Evolutionary conservation across 495 filamentous ascomycete genomes (phyloP), one percentile per base, ranked within the genome.

Genomic region (Aspergillus wentii): DNA sequence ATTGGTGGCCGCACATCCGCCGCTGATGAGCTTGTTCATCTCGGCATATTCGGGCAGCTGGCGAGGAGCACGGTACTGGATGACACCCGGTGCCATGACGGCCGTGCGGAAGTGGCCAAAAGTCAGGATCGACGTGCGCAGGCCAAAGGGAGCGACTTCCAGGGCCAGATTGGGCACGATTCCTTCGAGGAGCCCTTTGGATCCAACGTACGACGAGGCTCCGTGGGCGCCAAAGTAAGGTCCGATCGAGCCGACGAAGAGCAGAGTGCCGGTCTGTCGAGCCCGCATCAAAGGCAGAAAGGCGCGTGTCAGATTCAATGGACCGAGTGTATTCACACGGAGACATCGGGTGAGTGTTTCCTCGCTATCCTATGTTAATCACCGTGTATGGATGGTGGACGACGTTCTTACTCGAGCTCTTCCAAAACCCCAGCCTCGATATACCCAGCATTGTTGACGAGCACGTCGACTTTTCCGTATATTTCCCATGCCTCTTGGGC

Each of bases 361-460:
- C 8, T 42, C 40, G 17, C 40, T 42, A 23, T 15, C n/a, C n/a
- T n/a, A n/a, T n/a, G n/a, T n/a, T n/a, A n/a, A n/a, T n/a, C n/a
- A n/a, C n/a, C n/a, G n/a, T n/a, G n/a, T n/a, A n/a, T n/a, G n/a
- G n/a, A n/a, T n/a, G n/a, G n/a, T n/a, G n/a, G n/a, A n/a, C n/a
- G n/a, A n/a, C n/a, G n/a, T n/a, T n/a, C n/a, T n/a, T n/a, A n/a
- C n/a, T n/a, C n/a, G n/a, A n/a, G n/a, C n/a, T 56, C 58, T 36
- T 62, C 58, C 1, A 54, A 2, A 1, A 44, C 41, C 0, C 58
- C 55, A 16, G 40, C 38, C 9, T 52, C 35, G 0, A 68, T 49
- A 38, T 68, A 74, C 5, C 49, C 74, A 8, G 75, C 75, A 28
- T 75, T 74, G 49, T 76, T 75, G 17, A 79, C 62, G 7, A 78